Percentiles rank a stretch among this genome's conserved stretches.
phyloP scores from a whole-genome alignment of 208 protist species.

The Phytomonas serpens region DNA sequence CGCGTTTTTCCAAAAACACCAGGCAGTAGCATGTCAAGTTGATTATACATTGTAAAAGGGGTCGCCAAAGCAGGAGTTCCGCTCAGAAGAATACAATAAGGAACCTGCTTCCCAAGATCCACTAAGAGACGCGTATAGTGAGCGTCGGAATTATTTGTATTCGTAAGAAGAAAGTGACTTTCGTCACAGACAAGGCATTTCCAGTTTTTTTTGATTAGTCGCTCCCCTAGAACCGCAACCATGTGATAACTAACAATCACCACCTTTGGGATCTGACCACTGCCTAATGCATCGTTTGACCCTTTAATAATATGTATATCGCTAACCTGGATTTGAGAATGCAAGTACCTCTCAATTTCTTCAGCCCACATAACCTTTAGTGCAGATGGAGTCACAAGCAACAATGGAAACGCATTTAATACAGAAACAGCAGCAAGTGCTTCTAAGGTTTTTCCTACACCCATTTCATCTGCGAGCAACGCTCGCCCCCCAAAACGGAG shows the following conservation, averaged over 20 bases:
- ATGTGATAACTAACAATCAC: slow-evolving; percentile 83
- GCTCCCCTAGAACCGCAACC: slow-evolving; percentile 33
- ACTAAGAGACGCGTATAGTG: slow-evolving; percentile 49
- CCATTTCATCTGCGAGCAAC: slow-evolving; percentile 82
- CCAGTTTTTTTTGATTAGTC: slow-evolving; percentile 37
- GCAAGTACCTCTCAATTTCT: slow-evolving; percentile 68
- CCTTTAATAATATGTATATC: slow-evolving; percentile 64
- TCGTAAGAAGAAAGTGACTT: slow-evolving; percentile 76
- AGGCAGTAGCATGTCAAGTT: slow-evolving; percentile 47
- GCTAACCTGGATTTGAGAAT: slow-evolving; percentile 46
- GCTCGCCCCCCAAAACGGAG: slow-evolving; percentile 37
- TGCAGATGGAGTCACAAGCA: slow-evolving; percentile 70
- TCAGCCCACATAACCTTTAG: slow-evolving; percentile 78
- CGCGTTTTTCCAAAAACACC: slow-evolving; percentile 44
- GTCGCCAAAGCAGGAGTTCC: slow-evolving; percentile 53
- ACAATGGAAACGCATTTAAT: slow-evolving; percentile 51
- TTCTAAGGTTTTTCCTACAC: slow-evolving; percentile 75
- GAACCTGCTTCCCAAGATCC: slow-evolving; percentile 25
- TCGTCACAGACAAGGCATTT: slow-evolving; percentile 60
- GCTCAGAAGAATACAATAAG: slow-evolving; percentile 59
- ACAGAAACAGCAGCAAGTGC: slow-evolving; percentile 50
- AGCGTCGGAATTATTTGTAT: slow-evolving; percentile 41
- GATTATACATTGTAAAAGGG: slow-evolving; percentile 78
- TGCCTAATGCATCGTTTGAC: slow-evolving; percentile 40
- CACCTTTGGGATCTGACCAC: slow-evolving; percentile 33